Evolutionary conservation across 108 stramenopile genomes (phyloP).

Genomic region (Cyclotella sp.): DNA sequence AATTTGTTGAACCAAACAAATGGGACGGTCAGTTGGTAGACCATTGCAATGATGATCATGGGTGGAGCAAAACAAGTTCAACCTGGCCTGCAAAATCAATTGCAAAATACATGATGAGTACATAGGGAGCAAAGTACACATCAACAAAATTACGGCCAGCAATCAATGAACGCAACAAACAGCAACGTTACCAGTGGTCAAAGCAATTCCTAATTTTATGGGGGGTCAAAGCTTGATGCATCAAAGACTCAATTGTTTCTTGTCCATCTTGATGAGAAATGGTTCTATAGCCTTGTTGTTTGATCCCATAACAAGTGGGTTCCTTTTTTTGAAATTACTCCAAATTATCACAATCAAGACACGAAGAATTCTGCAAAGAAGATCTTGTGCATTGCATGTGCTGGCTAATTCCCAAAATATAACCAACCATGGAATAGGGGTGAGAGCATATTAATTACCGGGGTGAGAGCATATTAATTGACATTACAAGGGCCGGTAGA

Average conservation of each 20-base stretch:
- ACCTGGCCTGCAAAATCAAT: not conserved
- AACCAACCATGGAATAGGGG: not conserved
- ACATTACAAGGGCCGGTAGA: conserved; percentile 1
- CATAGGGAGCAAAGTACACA: conserved; percentile 4
- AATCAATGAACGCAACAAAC: conserved; percentile 1
- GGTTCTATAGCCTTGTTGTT: not conserved
- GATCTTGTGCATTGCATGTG: conserved; percentile 1
- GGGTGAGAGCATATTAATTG: not conserved
- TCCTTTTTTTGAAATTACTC: not conserved
- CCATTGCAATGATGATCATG: not conserved
- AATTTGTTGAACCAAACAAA: not conserved
- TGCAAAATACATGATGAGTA: not conserved
- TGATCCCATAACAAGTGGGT: conserved; percentile 4
- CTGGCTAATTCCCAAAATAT: not conserved
- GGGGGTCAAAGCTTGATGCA: not conserved
- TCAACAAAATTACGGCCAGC: not conserved
- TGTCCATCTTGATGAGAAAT: not conserved
- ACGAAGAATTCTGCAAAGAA: not conserved
- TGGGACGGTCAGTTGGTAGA: not conserved
- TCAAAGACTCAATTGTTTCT: not conserved
- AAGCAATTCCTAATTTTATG: not conserved
- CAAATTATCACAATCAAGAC: conserved; percentile 1
- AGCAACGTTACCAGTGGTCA: not conserved
- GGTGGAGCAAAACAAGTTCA: not conserved
- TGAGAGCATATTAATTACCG: too few relatives aligned